Conservation (phyloP, 2,329 filamentous ascomycete genomes). For the Cladophialophora bantiana region DNA sequence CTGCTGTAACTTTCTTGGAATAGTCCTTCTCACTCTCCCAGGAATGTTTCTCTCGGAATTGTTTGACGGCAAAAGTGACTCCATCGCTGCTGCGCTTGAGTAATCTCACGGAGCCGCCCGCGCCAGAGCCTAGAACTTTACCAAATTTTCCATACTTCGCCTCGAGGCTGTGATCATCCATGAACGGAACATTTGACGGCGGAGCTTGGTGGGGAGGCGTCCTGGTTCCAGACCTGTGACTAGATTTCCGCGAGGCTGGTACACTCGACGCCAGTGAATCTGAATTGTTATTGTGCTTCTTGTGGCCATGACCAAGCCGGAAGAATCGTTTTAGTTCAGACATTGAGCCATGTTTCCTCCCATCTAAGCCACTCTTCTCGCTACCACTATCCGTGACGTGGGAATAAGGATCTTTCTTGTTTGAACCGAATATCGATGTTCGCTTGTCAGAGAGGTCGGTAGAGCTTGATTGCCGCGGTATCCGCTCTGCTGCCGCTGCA, state of each 20-base stretch:
- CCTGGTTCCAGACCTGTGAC: conserved; percentile 60
- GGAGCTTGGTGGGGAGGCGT: conserved; percentile 62
- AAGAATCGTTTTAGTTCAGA: conserved; percentile 97
- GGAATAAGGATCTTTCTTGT: conserved; percentile 59
- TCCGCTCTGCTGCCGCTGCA: conserved; percentile 42
- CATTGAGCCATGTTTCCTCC: conserved; percentile 78
- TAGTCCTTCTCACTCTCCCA: conserved; percentile 97
- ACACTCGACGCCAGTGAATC: conserved; percentile 63
- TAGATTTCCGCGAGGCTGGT: conserved; percentile 66
- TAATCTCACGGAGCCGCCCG: conserved; percentile 89
- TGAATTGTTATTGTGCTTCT: conserved; percentile 65
- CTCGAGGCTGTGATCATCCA: conserved; percentile 87
- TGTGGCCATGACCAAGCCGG: conserved; percentile 69
- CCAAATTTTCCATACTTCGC: conserved; percentile 97
- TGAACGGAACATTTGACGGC: conserved; percentile 74
- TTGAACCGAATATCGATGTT: conserved; percentile 59
- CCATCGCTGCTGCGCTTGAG: conserved; percentile 94
- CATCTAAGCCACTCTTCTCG: conserved; percentile 48
- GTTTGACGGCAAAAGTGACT: conserved; percentile 95
- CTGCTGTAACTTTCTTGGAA: conserved; percentile 95
- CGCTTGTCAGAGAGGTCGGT: conserved; percentile 58
- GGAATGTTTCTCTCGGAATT: conserved; percentile 88
- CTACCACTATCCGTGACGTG: conserved; percentile 54
- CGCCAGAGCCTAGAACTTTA: conserved; percentile 89
- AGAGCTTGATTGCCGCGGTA: conserved; percentile 57